Evolutionary conservation across 2,329 filamentous ascomycete genomes (phyloP).

Genomic region (Teratosphaeria viscida): DNA sequence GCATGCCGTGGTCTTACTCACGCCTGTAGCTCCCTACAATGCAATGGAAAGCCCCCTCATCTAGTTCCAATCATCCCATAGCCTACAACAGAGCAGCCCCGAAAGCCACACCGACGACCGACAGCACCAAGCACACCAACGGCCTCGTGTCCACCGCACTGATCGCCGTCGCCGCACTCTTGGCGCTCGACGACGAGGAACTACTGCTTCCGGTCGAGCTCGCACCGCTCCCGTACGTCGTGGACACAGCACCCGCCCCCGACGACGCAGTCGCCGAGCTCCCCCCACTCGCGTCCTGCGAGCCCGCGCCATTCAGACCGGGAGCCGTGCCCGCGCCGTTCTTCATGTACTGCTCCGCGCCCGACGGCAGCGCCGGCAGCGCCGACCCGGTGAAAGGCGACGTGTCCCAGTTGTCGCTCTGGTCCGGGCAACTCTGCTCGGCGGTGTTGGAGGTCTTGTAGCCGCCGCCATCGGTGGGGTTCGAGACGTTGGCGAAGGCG

Average conservation of each 20-base stretch:
- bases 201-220: neutral
- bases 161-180: neutral
- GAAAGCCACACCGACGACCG: neutral
- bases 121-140: neutral
- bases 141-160: neutral
- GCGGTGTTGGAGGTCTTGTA: constrained; percentile 42
- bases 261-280: constrained; percentile 39
- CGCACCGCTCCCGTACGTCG: constrained; percentile 9
- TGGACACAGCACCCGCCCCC: constrained; percentile 37
- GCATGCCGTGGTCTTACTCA: neutral
- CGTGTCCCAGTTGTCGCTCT: constrained; percentile 47
- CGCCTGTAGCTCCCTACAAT: neutral
- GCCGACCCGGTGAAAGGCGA: constrained; percentile 29
- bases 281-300: constrained; percentile 41
- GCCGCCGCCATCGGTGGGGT: constrained; percentile 46
- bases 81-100: constrained; percentile 1
- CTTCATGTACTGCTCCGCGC: constrained; percentile 45
- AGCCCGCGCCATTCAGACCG: constrained; percentile 39
- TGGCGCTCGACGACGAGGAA: neutral
- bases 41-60: neutral
- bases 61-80: neutral
- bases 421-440: constrained; percentile 43
- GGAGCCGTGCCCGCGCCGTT: constrained; percentile 46
- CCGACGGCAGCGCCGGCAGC: constrained; percentile 47
- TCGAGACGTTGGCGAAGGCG: constrained; percentile 38